A percentile compares a stretch with the other conserved stretches of the same genome.
Evolutionary conservation across 306 rosid species (phyloP).

Genomic region (Phaseolus lunatus): DNA sequence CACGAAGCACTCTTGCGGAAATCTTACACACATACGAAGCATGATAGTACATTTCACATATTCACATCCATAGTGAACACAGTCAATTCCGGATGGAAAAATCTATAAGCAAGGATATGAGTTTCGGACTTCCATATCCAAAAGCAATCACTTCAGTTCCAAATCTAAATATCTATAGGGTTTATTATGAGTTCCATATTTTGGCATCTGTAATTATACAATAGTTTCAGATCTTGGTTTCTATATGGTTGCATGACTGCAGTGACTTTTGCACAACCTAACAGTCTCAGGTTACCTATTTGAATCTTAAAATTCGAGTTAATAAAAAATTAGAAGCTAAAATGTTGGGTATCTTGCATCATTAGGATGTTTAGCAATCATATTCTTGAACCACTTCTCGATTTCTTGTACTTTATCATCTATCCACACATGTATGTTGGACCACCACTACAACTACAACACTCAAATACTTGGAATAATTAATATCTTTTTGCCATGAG

Average conservation of each 20-base stretch:
- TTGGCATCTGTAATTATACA: too few relatives aligned
- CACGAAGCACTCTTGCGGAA: too few relatives aligned
- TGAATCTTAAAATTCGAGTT: slow-evolving; percentile 21
- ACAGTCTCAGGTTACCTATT: neutral
- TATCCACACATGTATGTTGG: slow-evolving; percentile 39
- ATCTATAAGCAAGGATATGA: too few relatives aligned
- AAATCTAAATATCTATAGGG: too few relatives aligned
- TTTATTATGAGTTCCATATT: too few relatives aligned
- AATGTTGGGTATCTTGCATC: slow-evolving; percentile 36
- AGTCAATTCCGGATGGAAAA: too few relatives aligned
- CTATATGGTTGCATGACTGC: neutral
- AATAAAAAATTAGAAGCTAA: slow-evolving; percentile 22
- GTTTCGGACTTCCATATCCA: too few relatives aligned
- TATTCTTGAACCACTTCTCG: slow-evolving; percentile 51
- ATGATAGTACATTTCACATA: too few relatives aligned
- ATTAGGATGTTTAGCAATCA: slow-evolving; percentile 31
- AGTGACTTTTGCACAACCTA: neutral
- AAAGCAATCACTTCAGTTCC: too few relatives aligned
- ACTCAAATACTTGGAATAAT: neutral
- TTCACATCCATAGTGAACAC: too few relatives aligned
- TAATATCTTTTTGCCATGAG: neutral
- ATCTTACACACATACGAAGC: too few relatives aligned
- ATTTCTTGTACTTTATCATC: slow-evolving; percentile 37
- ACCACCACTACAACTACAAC: slow-evolving; percentile 40
- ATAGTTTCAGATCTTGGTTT: too few relatives aligned